Base-by-base conservation (phyloP, 768 basidiomycete species). In the Flagelloscypha sp. region DNA sequence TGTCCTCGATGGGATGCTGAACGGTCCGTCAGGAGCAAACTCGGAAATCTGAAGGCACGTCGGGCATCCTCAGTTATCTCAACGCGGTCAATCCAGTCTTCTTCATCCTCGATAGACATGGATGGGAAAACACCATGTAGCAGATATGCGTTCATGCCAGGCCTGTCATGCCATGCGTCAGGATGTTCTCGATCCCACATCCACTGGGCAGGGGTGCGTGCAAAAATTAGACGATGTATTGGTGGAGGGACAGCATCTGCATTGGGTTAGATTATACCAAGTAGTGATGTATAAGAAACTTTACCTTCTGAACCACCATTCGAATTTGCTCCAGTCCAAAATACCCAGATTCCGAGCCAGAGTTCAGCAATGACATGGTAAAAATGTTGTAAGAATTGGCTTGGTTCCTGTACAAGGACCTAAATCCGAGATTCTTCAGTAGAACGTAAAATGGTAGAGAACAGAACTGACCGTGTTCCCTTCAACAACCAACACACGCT, bases 361-460 rank as follows among this genome's bases (percentile, higher is more conserved):
- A 86, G 73, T 51, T 92, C 88, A 0, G 82, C 88, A 21, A 81
- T 82, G 40, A 86, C 79, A 57, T 90, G 88, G 56, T 89, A 90
- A 55, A 88, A 90, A 53, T 90, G 88, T 30, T 66, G 62, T n/a
- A 89, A 67, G 66, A 90, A 84, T 49, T 86, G 83, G 2, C 54
- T 38, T 0, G 84, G 81, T 41, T 85, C 84, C 50, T 83, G 83
- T 48, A 79, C 65, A 24, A 77, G 53, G 8, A 76, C 45, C 74
- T 77, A 30, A 12, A 30, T 7, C 37, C 24, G 28, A 29, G 32
- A 33, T 37, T 32, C 36, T 30, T 5, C 7, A 8, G 12, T 5
- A 9, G n/a, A 24, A 24, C 27, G 11, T n/a, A 24, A 23, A n/a
- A n/a, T n/a, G n/a, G n/a, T n/a, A n/a, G n/a, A n/a, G n/a, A 5